Base-by-base conservation (phyloP, 768 basidiomycete species). In the Auriscalpium orientale region DNA sequence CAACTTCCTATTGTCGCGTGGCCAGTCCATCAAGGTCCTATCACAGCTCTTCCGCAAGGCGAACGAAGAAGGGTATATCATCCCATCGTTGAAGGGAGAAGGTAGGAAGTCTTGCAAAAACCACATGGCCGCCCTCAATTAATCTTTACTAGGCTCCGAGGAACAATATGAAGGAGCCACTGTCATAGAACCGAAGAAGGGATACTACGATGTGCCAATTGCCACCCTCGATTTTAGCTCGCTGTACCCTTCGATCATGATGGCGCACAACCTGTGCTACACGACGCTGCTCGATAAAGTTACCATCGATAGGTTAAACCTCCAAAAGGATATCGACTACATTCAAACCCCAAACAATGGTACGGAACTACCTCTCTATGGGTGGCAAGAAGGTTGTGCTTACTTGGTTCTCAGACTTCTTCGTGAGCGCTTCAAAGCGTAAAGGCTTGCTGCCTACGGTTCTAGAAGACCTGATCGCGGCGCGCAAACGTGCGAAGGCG, bases 91-190 rank as follows among this genome's bases (percentile, higher is more conserved):
- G 18, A 94, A 91, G 66, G 79, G 82, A 43, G 95, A 98, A 77
- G 94, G 93, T 85, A 56, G 55, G 69, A 58, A 46, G 10, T 21
- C n/a, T 38, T 13, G 22, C 21, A 16, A 18, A 37, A 33, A 1
- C 9, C 22, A 34, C 10, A 18, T 2, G 48, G 1, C 15, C 44
- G 28, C 33, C 12, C 45, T 35, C 37, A 16, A 13, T 43, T 22
- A 43, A 46, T 22, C 44, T 51, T n/a, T 37, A 3, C 7, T 60
- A 93, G 91, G 92, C 15, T 74, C 84, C 2, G 97, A 98, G 61
- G 97, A 98, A 58, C 93, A 97, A 66, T 99, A 99, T 63, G 97
- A 98, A 74, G 97, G 97, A 60, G 97, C 97, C 4, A 99, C 94
- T 11, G 97, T 99, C 64, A 98, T 99, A 62, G 97, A 99, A 66